Evolutionary conservation across 31 red algal genomes (phyloP), one percentile per base, ranked within the genome.

Genomic region (Bonnemaisonia californica): DNA sequence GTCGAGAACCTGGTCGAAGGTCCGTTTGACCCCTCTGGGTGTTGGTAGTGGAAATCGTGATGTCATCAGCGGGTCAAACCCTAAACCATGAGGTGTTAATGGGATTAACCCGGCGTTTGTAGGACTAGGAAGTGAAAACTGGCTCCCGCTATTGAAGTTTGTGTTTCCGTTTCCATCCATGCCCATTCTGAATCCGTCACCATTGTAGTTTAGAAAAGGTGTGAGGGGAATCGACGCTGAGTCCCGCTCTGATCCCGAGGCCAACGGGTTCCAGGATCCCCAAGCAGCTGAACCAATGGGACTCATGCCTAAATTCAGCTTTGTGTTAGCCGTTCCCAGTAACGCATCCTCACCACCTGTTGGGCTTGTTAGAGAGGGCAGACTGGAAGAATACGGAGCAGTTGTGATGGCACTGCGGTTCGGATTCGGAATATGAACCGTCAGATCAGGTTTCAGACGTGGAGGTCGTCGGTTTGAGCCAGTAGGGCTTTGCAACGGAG

Each of bases 81-180:
- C 4, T 60, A 60, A 33, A 36, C 47, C 19, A 3, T 54, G 47
- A 26, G 74, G 74, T 34, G 74, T 77, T 0, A 81, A 32, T 3
- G 77, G 77, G 27, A 81, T 22, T 26, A 81, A 33, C 47, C 77
- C 77, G 32, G 77, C 77, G 33, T 81, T 34, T 68, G 77, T 81
- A 8, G 77, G 77, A 55, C 77, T 81, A 18, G 77, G 77, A 30
- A 81, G 77, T 11, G 34, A 33, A 54, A 48, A 81, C 18, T 48
- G 59, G 8, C 22, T 29, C n/a, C 77, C 77, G 48, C 36, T 26
- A 13, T 60, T 60, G 26, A 68, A 48, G 4, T 13, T 0, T 23
- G 48, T 19, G 23, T 68, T 65, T n/a, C 21, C 24, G 26, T 3
- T 42, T 13, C 39, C 62, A 63, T 30, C 29, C 11, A 63, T 32